phyloP scores from a whole-genome alignment of 768 basidiomycete genomes.

The Lentinula sp. region DNA sequence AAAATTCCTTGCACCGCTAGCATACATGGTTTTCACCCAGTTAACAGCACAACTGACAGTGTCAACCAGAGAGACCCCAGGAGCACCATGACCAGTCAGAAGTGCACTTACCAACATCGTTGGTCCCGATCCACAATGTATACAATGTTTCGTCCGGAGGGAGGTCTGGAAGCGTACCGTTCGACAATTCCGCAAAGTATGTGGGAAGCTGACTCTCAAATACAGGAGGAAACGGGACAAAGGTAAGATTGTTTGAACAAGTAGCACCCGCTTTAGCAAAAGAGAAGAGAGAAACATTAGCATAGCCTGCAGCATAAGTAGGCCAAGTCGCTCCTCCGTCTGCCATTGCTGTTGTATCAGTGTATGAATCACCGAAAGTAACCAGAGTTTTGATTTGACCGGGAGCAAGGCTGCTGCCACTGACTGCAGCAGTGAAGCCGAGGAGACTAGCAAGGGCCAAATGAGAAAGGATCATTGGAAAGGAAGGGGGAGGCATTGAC shows the following conservation, averaged over 20 bases:
- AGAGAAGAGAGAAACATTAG: slow-evolving; percentile 36
- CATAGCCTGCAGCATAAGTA: slow-evolving; percentile 34
- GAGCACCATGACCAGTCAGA: slow-evolving; percentile 7
- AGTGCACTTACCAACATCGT: slow-evolving; percentile 31
- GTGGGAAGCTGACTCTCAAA: slow-evolving; percentile 53
- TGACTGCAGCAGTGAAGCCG: not conserved
- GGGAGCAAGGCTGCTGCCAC: not conserved
- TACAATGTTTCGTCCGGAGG: slow-evolving; percentile 46
- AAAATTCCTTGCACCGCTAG: slow-evolving; percentile 40
- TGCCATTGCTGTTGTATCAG: slow-evolving; percentile 26
- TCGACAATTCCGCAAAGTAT: slow-evolving; percentile 37
- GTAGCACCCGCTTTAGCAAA: slow-evolving; percentile 60
- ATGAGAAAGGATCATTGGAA: not conserved
- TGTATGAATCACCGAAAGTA: slow-evolving; percentile 46
- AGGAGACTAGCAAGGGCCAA: not conserved
- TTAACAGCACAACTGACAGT: slow-evolving; percentile 34
- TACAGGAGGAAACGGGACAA: slow-evolving; percentile 50
- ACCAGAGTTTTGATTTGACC: slow-evolving; percentile 37
- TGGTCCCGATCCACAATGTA: slow-evolving; percentile 65
- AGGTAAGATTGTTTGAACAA: slow-evolving; percentile 59
- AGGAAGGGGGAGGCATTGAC: not conserved
- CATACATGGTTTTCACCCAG: slow-evolving; percentile 35
- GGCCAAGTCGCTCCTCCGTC: slow-evolving; percentile 35
- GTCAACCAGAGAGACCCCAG: slow-evolving; percentile 33
- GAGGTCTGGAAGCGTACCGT: slow-evolving; percentile 31